Evolutionary conservation across 768 basidiomycete genomes (phyloP).

Genomic region (Lactarius psammicola): DNA sequence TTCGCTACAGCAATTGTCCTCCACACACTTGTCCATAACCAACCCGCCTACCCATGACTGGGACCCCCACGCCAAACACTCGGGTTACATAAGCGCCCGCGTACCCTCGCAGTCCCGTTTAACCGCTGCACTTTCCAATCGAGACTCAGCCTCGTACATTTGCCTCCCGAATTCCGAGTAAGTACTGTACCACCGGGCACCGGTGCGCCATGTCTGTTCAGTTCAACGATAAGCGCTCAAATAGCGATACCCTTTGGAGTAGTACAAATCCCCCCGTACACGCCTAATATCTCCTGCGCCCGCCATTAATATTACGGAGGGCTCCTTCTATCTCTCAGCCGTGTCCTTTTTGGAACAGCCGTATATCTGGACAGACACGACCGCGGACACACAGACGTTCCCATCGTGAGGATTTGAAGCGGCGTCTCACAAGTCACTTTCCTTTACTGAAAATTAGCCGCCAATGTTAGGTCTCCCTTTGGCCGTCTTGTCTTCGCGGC

Average conservation of each 20-base stretch:
- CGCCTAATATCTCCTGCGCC: background rate
- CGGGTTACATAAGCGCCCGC: background rate
- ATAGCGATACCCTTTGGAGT: background rate
- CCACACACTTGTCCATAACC: too few species aligned
- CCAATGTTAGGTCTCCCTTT: background rate
- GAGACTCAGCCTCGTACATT: background rate
- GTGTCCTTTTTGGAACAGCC: background rate
- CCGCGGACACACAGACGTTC: background rate
- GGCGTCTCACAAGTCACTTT: background rate
- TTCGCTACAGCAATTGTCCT: too few species aligned
- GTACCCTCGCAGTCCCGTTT: conserved; percentile 22
- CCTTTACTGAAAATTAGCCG: background rate
- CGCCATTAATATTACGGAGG: background rate
- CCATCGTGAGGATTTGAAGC: background rate
- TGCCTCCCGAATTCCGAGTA: background rate
- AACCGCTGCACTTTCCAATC: background rate
- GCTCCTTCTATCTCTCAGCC: background rate
- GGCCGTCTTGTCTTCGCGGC: background rate
- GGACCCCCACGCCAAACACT: background rate
- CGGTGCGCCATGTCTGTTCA: background rate
- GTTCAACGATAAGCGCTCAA: background rate
- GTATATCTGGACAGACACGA: background rate
- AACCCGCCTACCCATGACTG: too few species aligned
- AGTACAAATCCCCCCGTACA: background rate
- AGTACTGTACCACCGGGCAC: background rate